Base-by-base conservation (phyloP, 192 early-diverging fungal genomes). In the Backusella mclennaniae region DNA sequence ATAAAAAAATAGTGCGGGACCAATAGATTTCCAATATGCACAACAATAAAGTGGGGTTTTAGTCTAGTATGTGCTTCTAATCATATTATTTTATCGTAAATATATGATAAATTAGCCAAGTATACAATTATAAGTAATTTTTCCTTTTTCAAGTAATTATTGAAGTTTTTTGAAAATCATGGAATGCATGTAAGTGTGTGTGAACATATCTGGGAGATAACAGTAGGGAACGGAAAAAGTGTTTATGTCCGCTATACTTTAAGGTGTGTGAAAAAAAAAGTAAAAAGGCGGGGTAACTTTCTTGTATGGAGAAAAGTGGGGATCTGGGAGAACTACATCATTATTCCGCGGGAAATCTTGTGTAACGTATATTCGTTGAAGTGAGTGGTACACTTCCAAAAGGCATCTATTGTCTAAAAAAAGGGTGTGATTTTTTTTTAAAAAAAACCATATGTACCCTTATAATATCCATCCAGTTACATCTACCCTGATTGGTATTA, bases 201-300 rank as follows among this genome's bases (percentile, higher is more conserved):
- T 63, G 56, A 26, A 29, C 26, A 63, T 63, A 63, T 63, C 56
- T 63, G 56, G 56, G 56, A 63, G 56, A 63, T 63, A 29, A 4
- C 56, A 63, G 56, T 63, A 63, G 56, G 26, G 56, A 63, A 63
- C 56, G 56, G 56, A 63, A 63, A 63, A 63, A 63, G 11, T 14
- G 56, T 11, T 26, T 63, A 63, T 63, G 56, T 63, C 56, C 56
- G 56, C 56, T 29, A 29, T 63, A 29, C 3, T 23, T 63, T 1
- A 29, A 63, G 19, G 56, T 63, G 56, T 63, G 56, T 63, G 56
- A 63, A 63, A 63, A 63, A 52, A 63, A 59, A 21, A 56, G 26
- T 29, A 26, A 63, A 63, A 63, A 63, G 12, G 56, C 56, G 56
- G 56, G 56, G 56, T 59, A 23, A 11, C 0, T 11, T 8, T 59